Base-by-base conservation (phyloP, 495 filamentous ascomycete genomes). In the Talaromyces wortmannii region DNA sequence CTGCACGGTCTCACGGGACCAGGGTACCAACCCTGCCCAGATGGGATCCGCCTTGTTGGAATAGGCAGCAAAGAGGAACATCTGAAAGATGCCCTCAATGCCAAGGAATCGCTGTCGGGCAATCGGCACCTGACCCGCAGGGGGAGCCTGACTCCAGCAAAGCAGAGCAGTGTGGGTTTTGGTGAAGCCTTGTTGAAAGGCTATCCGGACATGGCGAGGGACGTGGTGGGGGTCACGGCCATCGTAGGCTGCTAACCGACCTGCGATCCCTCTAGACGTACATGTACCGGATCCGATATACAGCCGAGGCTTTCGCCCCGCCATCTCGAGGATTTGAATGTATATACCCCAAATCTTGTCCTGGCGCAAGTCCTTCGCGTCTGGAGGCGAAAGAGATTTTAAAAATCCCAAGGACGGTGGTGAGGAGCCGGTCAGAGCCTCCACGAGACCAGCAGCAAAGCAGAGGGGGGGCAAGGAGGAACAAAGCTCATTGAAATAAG, bases 121-220 rank as follows among this genome's bases (percentile, higher is more conserved):
- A 18, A 47, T 11, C 45, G 10, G 7, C 45, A 47, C 45, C 10
- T 47, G 45, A 18, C 45, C 11, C 45, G 18, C 45, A 47, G 45
- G 45, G 45, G 45, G n/a, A 47, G 45, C 11, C 45, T 18, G 45
- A 18, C 45, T 47, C 45, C 45, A 47, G 16, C 45, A 47, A 47
- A 47, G 45, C 45, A 47, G 45, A 47, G 45, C 45, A 18, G 45
- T 13, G 45, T 47, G 45, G 7, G 45, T 47, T 47, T 47, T 47
- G 45, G 45, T 47, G 45, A 47, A 47, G 45, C 45, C 45, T 47
- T 47, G 45, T 47, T 47, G 45, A 47, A 47, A 47, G 45, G 45
- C 45, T 18, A 6, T 11, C 45, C 10, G n/a, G 45, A 47, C 45
- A 47, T 47, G 45, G 16, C 45, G 45, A 47, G 45, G 45, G 45